phyloP scores from a whole-genome alignment of 768 basidiomycete species.

The Hirschioporus abietinus region DNA sequence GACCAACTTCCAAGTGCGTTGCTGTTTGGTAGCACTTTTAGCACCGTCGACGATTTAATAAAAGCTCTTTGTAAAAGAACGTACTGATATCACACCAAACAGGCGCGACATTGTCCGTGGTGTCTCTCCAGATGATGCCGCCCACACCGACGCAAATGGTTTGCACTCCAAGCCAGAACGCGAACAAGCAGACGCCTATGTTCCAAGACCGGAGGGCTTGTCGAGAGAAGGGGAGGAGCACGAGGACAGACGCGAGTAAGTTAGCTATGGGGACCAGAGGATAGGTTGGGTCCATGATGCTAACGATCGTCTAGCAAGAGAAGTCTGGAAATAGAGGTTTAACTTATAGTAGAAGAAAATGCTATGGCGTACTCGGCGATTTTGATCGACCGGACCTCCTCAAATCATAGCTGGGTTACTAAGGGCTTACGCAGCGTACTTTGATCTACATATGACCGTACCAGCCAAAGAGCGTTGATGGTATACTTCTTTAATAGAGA shows the following conservation, averaged over 20 bases:
- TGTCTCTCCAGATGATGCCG: constrained; percentile 29
- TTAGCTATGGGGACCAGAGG: constrained; percentile 31
- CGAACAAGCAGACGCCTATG: constrained; percentile 29
- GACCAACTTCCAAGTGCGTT: background rate
- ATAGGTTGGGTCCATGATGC: constrained; percentile 18
- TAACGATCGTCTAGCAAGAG: background rate
- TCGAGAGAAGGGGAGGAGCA: constrained; percentile 33
- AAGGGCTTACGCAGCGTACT: too few species aligned
- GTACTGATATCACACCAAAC: constrained; percentile 37
- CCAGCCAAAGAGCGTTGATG: too few species aligned
- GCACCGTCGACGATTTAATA: too few species aligned
- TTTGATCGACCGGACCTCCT: background rate
- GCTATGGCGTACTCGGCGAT: background rate
- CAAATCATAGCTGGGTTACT: too few species aligned
- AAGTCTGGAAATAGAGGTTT: background rate
- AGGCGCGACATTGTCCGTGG: constrained; percentile 19
- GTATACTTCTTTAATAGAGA: too few species aligned
- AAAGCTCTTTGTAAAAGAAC: background rate
- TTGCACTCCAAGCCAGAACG: constrained; percentile 25
- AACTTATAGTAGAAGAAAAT: background rate
- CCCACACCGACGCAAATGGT: constrained; percentile 24
- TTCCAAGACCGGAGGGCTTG: constrained; percentile 23
- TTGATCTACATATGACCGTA: too few species aligned
- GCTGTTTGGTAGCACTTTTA: background rate
- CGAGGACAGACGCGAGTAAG: constrained; percentile 27